These are phyloP conservation scores for Quercus engelmannii DNA, from an alignment of 306 rosid species.

Conservation along the genomic window DNA sequence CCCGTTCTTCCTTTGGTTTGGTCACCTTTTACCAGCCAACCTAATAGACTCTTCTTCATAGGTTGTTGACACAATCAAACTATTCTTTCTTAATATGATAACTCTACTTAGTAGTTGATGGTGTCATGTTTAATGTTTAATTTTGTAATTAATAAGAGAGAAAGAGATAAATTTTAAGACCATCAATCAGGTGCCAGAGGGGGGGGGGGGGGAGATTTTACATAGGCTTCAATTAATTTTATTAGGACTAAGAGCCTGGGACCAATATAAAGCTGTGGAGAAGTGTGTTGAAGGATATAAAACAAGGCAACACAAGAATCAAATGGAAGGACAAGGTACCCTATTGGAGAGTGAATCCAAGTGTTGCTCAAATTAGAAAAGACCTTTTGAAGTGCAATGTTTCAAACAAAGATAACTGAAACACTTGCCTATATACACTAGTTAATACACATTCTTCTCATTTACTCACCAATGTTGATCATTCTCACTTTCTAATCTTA, in stretches of 20 bases:
- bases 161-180: too few relatives aligned
- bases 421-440: slow-evolving; percentile 60
- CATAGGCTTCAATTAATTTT: too few relatives aligned
- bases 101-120: background rate
- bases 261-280: slow-evolving; percentile 74
- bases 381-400: slow-evolving; percentile 77
- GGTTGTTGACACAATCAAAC: too few relatives aligned
- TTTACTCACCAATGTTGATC: background rate
- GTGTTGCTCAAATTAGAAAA: slow-evolving; percentile 49
- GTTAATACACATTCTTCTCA: background rate
- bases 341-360: slow-evolving; percentile 80
- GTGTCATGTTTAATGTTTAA: background rate
- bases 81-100: background rate
- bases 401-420: slow-evolving; percentile 53
- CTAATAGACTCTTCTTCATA: too few relatives aligned
- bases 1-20: too few relatives aligned
- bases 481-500: background rate
- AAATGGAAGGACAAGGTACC: slow-evolving; percentile 76
- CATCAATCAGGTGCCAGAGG: too few relatives aligned
- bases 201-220: too few relatives aligned
- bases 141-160: background rate
- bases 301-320: slow-evolving; percentile 62
- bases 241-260: slow-evolving; percentile 52
- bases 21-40: too few relatives aligned
- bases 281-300: slow-evolving; percentile 37